phyloP scores from a whole-genome alignment of 768 basidiomycete genomes.

The Trametes sanguinea region DNA sequence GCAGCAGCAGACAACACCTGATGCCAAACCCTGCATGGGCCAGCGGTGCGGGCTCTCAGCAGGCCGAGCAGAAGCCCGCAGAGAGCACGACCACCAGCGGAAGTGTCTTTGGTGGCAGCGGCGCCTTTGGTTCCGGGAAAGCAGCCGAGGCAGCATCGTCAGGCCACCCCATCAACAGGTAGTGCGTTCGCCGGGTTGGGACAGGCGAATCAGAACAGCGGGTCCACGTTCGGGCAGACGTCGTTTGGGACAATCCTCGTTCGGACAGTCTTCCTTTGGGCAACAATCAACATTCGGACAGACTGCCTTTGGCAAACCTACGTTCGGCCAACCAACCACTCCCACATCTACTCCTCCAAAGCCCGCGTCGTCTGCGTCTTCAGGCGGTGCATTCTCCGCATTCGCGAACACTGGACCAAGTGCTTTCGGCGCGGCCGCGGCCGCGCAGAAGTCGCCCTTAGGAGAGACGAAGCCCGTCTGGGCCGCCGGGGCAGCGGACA shows the following conservation, averaged over 20 bases:
- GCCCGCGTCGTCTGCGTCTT: neutral
- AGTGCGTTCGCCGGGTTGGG: conserved; percentile 5
- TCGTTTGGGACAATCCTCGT: conserved; percentile 1
- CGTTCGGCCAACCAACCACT: conserved; percentile 35
- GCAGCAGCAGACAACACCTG: neutral
- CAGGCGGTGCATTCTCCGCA: conserved; percentile 10
- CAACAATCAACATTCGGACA: conserved; percentile 38
- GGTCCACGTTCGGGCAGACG: conserved; percentile 24
- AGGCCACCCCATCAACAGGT: neutral
- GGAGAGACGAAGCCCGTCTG: conserved; percentile 11
- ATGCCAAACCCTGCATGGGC: conserved; percentile 20
- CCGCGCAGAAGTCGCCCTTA: neutral
- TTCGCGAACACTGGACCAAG: conserved; percentile 11
- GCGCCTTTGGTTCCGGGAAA: neutral
- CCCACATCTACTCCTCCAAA: conserved; percentile 1
- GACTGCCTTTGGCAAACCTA: conserved; percentile 28
- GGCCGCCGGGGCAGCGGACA: conserved; percentile 4
- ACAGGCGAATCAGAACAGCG: conserved; percentile 4
- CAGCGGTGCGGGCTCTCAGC: neutral
- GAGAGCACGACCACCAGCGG: neutral
- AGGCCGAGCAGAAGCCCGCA: neutral
- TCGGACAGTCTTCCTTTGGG: conserved; percentile 26
- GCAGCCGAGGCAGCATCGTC: neutral
- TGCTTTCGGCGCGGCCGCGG: conserved; percentile 3
- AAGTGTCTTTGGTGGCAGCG: neutral